Conservation (phyloP, 371 early-diverging fungal species). For the Actinomucor elegans region DNA sequence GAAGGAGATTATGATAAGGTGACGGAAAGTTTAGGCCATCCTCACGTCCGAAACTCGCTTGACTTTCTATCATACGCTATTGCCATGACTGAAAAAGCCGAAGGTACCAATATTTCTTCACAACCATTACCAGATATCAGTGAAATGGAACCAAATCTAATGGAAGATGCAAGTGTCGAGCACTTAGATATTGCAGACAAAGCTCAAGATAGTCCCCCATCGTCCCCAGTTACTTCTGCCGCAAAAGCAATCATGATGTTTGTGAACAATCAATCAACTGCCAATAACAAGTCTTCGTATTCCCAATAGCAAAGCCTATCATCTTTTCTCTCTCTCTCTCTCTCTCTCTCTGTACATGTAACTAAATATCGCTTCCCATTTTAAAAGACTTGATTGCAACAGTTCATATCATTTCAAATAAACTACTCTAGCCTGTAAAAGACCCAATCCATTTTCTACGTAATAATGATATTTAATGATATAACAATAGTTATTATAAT, state of each 20-base stretch:
- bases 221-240: constrained; percentile 40
- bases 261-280: constrained; percentile 9
- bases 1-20: no score
- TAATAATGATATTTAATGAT: no score
- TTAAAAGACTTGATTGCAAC: not conserved
- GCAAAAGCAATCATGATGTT: constrained; percentile 46
- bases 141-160: constrained; percentile 20
- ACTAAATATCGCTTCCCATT: not conserved
- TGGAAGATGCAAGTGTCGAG: constrained; percentile 15
- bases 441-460: no score
- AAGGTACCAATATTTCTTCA: constrained; percentile 11
- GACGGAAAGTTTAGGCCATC: not conserved
- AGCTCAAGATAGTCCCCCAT: constrained; percentile 17
- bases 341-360: not conserved
- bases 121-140: constrained; percentile 31
- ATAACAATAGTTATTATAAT: no score
- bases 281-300: not conserved
- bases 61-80: constrained; percentile 42
- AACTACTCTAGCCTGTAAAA: no score
- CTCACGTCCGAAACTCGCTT: constrained; percentile 18
- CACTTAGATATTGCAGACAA: not conserved
- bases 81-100: constrained; percentile 30
- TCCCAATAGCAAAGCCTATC: not conserved
- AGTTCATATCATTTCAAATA: not conserved
- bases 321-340: not conserved